Base-by-base conservation (phyloP, 805 yeast genomes). In the Pichia rugopelliculosa region DNA sequence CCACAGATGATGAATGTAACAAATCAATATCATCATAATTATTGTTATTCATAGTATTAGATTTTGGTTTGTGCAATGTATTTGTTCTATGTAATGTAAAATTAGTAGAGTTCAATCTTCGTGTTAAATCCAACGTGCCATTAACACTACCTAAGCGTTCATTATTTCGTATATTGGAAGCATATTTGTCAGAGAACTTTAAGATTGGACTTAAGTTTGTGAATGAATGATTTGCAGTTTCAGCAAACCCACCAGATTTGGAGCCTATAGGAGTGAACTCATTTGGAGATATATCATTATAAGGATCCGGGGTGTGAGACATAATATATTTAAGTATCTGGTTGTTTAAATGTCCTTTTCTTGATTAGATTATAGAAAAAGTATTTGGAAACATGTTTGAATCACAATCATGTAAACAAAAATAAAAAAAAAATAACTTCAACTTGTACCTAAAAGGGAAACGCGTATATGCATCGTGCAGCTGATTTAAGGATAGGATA, bases 251-350 rank as follows among this genome's bases (percentile, higher is more conserved):
- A 17, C 39, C 44, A 2, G 45, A 40, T 36, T 44, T 45, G 3
- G 53, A 47, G 2, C 55, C 55, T 10, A 52, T 47, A 4, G 55
- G 55, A 6, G 55, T 52, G 20, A 52, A 52, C 17, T 50, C 50
- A n/a, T 30, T 18, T 15, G n/a, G n/a, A n/a, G 34, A 18, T 15
- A 11, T 30, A 15, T 30, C 7, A 30, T 30, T 15, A 30, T 15
- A 6, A 30, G 17, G 18, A 30, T 30, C 34, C 6, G 34, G 34
- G 5, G 34, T 30, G n/a, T 6, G 18, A 6, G 34, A 30, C 34
- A 30, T 30, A n/a, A n/a, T 15, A 15, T 30, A 15, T n/a, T n/a
- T n/a, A n/a, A n/a, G n/a, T n/a, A n/a, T 30, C 3, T 4, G 7
- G 15, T 7, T 26, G 34, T 6, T 30, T n/a, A 11, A 15, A n/a